Conservation (phyloP, 1,284 basidiomycete genomes). For the Puccinia novopanici region DNA sequence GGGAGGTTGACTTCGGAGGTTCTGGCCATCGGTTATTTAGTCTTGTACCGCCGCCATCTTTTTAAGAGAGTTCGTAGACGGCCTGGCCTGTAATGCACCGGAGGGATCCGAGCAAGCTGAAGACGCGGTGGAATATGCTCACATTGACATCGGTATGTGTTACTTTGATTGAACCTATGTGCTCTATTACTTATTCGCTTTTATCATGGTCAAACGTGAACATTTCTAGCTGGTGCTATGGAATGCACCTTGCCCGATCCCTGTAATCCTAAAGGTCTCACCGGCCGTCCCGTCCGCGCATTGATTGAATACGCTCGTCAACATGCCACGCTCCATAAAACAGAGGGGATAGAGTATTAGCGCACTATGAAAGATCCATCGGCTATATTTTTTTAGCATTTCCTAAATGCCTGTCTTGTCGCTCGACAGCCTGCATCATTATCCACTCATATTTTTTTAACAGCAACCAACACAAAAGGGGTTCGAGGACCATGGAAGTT, state of each 20-base stretch:
- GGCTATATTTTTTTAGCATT: too few species aligned
- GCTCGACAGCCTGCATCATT: too few species aligned
- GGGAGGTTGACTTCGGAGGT: neutral
- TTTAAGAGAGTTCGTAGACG: conserved; percentile 65
- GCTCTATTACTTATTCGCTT: neutral
- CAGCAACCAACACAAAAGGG: too few species aligned
- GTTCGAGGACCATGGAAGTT: too few species aligned
- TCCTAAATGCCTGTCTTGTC: too few species aligned
- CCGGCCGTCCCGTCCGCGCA: conserved; percentile 40
- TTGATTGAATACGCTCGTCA: conserved; percentile 48
- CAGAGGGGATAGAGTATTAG: too few species aligned
- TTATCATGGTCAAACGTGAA: too few species aligned
- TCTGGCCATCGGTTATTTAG: neutral
- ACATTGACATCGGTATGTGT: conserved; percentile 46
- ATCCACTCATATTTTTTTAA: too few species aligned
- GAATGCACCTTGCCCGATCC: conserved; percentile 46
- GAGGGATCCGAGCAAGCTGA: conserved; percentile 29
- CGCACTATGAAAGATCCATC: too few species aligned
- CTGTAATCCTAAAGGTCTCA: conserved; percentile 40
- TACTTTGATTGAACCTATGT: neutral
- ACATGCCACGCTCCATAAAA: conserved; percentile 20
- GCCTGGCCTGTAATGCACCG: conserved; percentile 46
- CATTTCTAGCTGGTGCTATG: conserved; percentile 39
- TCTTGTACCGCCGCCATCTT: conserved; percentile 82
- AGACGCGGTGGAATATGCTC: conserved; percentile 45